These are phyloP conservation scores for Botryotinia globosa DNA, from an alignment of 2,329 filamentous ascomycete genomes.

Conservation along the genomic window DNA sequence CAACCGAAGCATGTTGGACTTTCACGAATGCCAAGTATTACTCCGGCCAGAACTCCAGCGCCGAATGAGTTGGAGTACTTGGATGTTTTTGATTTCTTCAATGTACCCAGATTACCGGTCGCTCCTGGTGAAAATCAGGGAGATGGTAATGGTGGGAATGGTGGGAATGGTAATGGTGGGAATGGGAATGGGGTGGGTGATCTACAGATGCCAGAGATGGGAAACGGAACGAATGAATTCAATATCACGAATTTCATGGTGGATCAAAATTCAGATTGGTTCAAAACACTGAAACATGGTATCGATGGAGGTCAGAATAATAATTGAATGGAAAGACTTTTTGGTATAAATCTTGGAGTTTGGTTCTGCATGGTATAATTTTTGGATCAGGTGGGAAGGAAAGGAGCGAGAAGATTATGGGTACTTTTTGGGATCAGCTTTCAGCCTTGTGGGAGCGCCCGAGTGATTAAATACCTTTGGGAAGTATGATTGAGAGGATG, in stretches of 20 bases:
- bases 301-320: conserved; percentile 11
- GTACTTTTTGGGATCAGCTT: not conserved
- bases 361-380: not conserved
- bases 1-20: conserved; percentile 47
- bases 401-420: not conserved
- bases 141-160: conserved; percentile 25
- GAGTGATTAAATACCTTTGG: not conserved
- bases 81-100: conserved; percentile 94
- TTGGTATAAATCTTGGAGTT: not conserved
- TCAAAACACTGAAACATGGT: conserved; percentile 48
- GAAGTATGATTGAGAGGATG: not conserved
- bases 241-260: conserved; percentile 79
- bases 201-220: conserved; percentile 36
- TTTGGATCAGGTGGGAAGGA: not conserved
- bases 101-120: conserved; percentile 70
- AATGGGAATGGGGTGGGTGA: conserved; percentile 31
- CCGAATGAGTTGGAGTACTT: conserved; percentile 85
- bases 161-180: conserved; percentile 20
- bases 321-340: not conserved
- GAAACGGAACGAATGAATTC: conserved; percentile 53
- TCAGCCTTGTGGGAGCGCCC: not conserved
- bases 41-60: conserved; percentile 66
- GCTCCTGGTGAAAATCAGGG: conserved; percentile 35
- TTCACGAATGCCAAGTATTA: conserved; percentile 51
- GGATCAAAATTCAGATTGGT: conserved; percentile 71